Evolutionary conservation across 441 rosid species (phyloP), one percentile per base, ranked within the genome.

Genomic region (Jatropha multifida): DNA sequence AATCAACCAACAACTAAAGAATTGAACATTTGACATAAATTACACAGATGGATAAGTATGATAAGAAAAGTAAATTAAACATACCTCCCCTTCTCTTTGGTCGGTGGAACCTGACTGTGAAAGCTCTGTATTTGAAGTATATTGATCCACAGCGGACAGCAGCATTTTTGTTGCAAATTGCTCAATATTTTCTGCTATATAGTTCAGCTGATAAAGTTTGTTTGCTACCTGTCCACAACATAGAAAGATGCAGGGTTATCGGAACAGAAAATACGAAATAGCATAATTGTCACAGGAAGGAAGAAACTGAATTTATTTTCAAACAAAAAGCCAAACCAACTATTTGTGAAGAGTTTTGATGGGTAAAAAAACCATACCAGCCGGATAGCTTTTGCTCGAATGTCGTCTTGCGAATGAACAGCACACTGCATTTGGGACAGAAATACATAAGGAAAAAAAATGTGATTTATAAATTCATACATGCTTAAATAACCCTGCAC

Each of bases 361-460:
- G 27, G 61, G 18, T 15, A 20, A 62, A 69, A 74, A 69, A 65
- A 68, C 78, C 75, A 78, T 94, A 97, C 99, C 93, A 97, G 93
- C 75, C 98, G 90, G 77, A 94, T 94, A 80, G 99, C 95, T 86
- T 93, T 97, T 74, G 93, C 90, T 77, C 99, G 92, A 78, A 94
- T 87, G 65, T 89, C 97, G 81, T 97, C 98, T 88, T 97, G 97
- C 78, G 92, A 86, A 86, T 97, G 98, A 81, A 90, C 87, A 82
- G 99, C 89, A 89, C 97, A 97, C 99, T 97, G 98, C 81, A 80
- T 86, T 44, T 72, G 85, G 68, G 49, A 78, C 74, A 76, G 72
- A 70, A 77, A 80, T 73, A 70, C 67, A 80, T 79, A 71, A 71
- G 76, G 69, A 68, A 79, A 46, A 79, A 46, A 75, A 32, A 32